phyloP scores from a whole-genome alignment of 768 basidiomycete genomes.

The Naematelia aurantialba region DNA sequence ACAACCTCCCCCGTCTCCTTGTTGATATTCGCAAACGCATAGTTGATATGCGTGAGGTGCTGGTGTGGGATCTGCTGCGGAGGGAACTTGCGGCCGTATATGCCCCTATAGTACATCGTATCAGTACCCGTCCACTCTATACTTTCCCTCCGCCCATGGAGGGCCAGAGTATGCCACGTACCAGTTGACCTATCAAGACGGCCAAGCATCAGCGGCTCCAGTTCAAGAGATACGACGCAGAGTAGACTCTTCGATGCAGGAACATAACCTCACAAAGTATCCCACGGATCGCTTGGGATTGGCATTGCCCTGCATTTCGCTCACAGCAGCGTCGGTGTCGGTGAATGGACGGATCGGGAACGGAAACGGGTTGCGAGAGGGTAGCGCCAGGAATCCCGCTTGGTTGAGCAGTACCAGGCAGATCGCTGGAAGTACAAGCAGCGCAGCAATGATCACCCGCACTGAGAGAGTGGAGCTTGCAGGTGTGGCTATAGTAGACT shows the following conservation, averaged over 20 bases:
- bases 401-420: neutral
- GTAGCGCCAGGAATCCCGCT: neutral
- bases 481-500: neutral
- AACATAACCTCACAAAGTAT: constrained; percentile 29
- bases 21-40: constrained; percentile 86
- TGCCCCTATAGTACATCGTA: constrained; percentile 60
- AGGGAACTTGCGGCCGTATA: constrained; percentile 88
- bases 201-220: neutral
- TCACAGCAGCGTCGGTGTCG: too few species aligned
- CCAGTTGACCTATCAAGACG: constrained; percentile 40
- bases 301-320: neutral
- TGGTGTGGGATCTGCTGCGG: constrained; percentile 76
- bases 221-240: neutral
- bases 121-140: neutral
- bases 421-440: neutral
- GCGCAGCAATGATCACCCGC: neutral
- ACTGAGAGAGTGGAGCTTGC: neutral
- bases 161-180: constrained; percentile 4
- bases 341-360: too few species aligned
- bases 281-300: constrained; percentile 21
- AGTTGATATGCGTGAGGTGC: constrained; percentile 87
- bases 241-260: neutral
- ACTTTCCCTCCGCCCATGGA: too few species aligned
- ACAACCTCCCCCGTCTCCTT: constrained; percentile 79
- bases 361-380: neutral